Percentiles rank a stretch among this genome's conserved stretches.
Evolutionary conservation across 192 early-diverging fungal species (phyloP).

Genomic region (Coemansia sp.): DNA sequence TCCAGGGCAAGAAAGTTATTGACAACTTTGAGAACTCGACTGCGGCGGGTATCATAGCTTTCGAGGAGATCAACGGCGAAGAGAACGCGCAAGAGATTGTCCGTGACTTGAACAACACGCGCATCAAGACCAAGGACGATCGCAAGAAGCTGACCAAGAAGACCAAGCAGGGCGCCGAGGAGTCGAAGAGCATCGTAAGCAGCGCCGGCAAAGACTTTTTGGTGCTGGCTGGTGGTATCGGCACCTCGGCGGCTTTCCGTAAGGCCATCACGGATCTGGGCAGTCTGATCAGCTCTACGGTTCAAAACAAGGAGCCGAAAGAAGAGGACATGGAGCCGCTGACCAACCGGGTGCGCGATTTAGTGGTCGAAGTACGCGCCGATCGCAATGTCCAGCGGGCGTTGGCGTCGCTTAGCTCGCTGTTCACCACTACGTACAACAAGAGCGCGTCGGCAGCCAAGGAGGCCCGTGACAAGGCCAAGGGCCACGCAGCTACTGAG

Average conservation of each 20-base stretch:
- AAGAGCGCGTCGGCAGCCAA: constrained; percentile 12
- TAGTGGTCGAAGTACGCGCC: constrained; percentile 40
- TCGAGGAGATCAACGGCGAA: constrained; percentile 50
- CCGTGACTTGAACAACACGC: constrained; percentile 26
- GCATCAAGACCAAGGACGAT: constrained; percentile 40
- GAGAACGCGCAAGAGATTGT: constrained; percentile 35
- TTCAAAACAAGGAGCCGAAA: constrained; percentile 25
- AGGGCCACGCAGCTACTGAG: constrained; percentile 36
- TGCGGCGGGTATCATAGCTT: constrained; percentile 21
- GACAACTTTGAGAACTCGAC: constrained; percentile 38
- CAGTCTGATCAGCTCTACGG: constrained; percentile 27
- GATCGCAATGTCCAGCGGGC: constrained; percentile 29
- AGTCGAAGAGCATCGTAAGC: constrained; percentile 15
- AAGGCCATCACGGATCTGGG: constrained; percentile 32
- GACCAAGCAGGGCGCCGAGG: constrained; percentile 25
- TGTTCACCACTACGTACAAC: constrained; percentile 27
- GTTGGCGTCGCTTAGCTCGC: constrained; percentile 32
- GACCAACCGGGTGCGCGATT: constrained; percentile 36
- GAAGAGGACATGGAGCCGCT: constrained; percentile 15
- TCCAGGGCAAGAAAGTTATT: constrained; percentile 46
- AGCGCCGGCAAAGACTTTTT: constrained; percentile 44
- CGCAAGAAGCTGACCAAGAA: constrained; percentile 42
- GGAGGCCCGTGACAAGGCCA: constrained; percentile 19
- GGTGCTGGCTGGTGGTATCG: constrained; percentile 34
- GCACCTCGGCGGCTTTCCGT: constrained; percentile 41